phyloP scores from a whole-genome alignment of 1,284 basidiomycete genomes.

The Coniferiporia weirii region DNA sequence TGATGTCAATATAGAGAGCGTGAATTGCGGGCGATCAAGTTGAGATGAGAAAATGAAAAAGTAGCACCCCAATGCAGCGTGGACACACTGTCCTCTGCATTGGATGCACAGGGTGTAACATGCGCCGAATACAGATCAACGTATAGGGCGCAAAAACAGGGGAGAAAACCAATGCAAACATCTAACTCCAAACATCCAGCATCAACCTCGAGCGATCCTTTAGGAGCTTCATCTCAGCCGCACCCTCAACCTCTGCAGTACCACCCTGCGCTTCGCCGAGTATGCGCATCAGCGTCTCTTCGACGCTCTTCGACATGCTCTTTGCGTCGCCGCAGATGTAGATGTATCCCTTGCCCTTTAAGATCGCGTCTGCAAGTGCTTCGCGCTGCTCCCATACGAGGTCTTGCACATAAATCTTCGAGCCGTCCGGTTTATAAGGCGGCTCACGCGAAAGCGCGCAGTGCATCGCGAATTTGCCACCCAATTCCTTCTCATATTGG shows the following conservation, averaged over 20 bases:
- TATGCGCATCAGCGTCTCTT: slow-evolving; percentile 79
- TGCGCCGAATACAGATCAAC: not conserved
- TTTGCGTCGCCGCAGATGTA: slow-evolving; percentile 97
- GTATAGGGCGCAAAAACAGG: not conserved
- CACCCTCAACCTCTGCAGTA: slow-evolving; percentile 78
- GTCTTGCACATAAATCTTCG: slow-evolving; percentile 98
- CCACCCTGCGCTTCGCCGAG: slow-evolving; percentile 94
- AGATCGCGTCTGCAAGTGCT: slow-evolving; percentile 81
- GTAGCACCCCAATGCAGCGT: not conserved
- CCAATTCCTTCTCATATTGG: slow-evolving; percentile 78
- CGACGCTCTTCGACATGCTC: slow-evolving; percentile 93
- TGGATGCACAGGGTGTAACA: not conserved
- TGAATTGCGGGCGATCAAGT: not conserved
- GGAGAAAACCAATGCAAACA: not conserved
- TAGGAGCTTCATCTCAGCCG: slow-evolving; percentile 86
- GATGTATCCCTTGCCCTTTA: slow-evolving; percentile 91
- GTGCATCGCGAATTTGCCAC: slow-evolving; percentile 87
- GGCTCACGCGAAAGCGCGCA: slow-evolving; percentile 86
- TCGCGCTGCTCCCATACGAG: slow-evolving; percentile 83
- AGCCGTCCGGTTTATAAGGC: slow-evolving; percentile 81
- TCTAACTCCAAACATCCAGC: slow-evolving; percentile 79
- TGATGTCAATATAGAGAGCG: not conserved
- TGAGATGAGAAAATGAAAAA: not conserved
- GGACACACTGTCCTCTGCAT: not conserved
- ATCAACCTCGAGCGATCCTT: slow-evolving; percentile 86